Evolutionary conservation across 345 rosid genomes (phyloP).

Genomic region (Gossypium ekmanianum): DNA sequence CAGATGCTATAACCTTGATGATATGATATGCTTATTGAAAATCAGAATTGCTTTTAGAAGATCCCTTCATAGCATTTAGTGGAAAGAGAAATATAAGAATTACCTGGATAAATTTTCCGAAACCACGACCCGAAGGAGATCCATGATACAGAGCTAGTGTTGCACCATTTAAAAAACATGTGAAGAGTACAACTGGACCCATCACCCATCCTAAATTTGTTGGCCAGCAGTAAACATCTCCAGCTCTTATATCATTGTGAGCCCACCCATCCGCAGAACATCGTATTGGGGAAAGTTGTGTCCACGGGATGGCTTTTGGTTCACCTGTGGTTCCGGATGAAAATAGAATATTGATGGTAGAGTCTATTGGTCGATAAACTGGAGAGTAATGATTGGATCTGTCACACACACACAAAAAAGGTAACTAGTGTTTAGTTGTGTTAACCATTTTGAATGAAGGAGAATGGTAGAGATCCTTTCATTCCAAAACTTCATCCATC

Average conservation of each 20-base stretch:
- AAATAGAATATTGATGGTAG: constrained; percentile 73
- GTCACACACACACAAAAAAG: constrained; percentile 17
- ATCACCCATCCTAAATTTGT: constrained; percentile 96
- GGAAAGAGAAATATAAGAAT: neutral
- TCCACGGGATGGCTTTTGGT: constrained; percentile 96
- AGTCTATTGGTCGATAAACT: constrained; percentile 48
- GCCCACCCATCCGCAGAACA: constrained; percentile 65
- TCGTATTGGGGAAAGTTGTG: constrained; percentile 75
- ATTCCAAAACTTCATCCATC: neutral
- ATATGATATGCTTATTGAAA: neutral
- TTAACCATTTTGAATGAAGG: neutral
- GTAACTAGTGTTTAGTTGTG: neutral
- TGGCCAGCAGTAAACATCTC: constrained; percentile 77
- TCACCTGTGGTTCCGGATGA: constrained; percentile 97
- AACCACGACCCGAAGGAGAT: constrained; percentile 77
- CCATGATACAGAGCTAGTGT: constrained; percentile 87
- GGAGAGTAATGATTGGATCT: constrained; percentile 46
- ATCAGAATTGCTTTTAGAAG: neutral
- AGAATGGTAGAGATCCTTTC: neutral
- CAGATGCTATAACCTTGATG: neutral
- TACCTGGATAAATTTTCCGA: constrained; percentile 89
- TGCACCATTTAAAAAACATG: constrained; percentile 66
- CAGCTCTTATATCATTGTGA: constrained; percentile 50
- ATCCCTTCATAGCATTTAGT: neutral
- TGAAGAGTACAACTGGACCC: constrained; percentile 70